Percentiles rank a stretch among this genome's conserved stretches.
phyloP scores from a whole-genome alignment of 495 filamentous ascomycete species.

The Hyaloscypha finlandica region DNA sequence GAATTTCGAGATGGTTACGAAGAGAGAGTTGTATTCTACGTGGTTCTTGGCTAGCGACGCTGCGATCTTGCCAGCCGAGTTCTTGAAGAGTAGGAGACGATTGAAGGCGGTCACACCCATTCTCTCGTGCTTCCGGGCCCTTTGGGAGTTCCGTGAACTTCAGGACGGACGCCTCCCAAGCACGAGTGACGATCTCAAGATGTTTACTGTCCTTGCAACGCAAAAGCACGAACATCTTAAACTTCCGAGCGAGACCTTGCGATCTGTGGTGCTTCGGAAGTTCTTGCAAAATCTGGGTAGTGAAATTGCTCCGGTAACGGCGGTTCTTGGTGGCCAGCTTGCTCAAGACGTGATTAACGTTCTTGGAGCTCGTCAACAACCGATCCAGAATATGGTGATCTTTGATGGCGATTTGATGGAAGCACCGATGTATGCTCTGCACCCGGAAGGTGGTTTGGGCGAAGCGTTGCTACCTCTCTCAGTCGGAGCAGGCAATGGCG shows the following conservation, averaged over 20 bases:
- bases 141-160: constrained; percentile 74
- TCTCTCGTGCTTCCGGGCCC: constrained; percentile 75
- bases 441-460: constrained; percentile 61
- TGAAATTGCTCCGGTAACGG: constrained; percentile 85
- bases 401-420: constrained; percentile 84
- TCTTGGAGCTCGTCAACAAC: constrained; percentile 84
- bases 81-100: constrained; percentile 62
- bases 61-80: constrained; percentile 71
- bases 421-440: constrained; percentile 78
- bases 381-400: constrained; percentile 89
- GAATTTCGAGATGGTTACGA: constrained; percentile 85
- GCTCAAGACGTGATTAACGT: constrained; percentile 98
- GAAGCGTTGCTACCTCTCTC: constrained; percentile 37
- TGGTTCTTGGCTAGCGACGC: constrained; percentile 73
- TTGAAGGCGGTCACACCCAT: constrained; percentile 76
- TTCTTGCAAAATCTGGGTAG: constrained; percentile 80
- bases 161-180: constrained; percentile 57
- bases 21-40: constrained; percentile 84
- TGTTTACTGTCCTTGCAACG: constrained; percentile 75
- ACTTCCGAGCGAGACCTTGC: constrained; percentile 74
- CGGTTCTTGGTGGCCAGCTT: constrained; percentile 84
- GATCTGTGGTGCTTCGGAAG: constrained; percentile 74
- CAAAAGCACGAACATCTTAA: constrained; percentile 74
- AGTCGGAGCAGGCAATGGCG: constrained; percentile 17
- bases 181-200: constrained; percentile 57